A percentile compares a stretch with the other conserved stretches of the same genome.
These are phyloP conservation scores for Diaporthe longicolla DNA, from an alignment of 2,329 filamentous ascomycete species.

Conservation along the genomic window DNA sequence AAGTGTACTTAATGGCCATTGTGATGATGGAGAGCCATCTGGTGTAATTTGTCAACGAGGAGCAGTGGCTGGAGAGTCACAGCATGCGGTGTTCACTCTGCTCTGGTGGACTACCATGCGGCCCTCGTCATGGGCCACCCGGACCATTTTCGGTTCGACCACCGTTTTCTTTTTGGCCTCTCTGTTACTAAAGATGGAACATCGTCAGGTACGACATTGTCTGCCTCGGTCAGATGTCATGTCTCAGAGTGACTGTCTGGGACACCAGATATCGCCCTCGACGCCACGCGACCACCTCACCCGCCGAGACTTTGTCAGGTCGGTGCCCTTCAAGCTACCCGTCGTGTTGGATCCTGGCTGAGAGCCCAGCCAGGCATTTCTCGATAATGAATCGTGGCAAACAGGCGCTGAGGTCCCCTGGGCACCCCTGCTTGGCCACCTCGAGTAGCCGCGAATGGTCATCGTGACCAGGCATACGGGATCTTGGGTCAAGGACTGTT, in stretches of 20 bases:
- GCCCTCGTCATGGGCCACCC: not conserved
- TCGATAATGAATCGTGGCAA: not conserved
- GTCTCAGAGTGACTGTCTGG: constrained; percentile 15
- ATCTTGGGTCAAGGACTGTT: not conserved
- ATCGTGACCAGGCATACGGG: constrained; percentile 7
- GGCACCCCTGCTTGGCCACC: not conserved
- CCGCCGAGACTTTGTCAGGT: constrained; percentile 6
- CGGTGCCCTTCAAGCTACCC: not conserved
- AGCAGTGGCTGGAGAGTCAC: not conserved
- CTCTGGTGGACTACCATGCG: too few species aligned
- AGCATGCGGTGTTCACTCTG: not conserved
- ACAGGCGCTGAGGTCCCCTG: not conserved
- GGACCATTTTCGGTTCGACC: not conserved
- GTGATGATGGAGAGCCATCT: not conserved
- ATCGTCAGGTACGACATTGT: not conserved
- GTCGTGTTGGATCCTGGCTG: constrained; percentile 17
- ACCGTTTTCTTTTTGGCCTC: not conserved
- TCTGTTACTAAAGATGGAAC: constrained; percentile 21
- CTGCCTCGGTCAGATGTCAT: not conserved
- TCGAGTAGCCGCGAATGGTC: constrained; percentile 11
- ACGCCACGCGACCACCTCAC: constrained; percentile 15
- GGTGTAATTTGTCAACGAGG: not conserved
- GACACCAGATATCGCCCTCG: constrained; percentile 23
- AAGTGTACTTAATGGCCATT: not conserved
- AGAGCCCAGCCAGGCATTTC: constrained; percentile 1